Conservation (phyloP, 2,329 filamentous ascomycete genomes). For the Ampelomyces quisqualis region DNA sequence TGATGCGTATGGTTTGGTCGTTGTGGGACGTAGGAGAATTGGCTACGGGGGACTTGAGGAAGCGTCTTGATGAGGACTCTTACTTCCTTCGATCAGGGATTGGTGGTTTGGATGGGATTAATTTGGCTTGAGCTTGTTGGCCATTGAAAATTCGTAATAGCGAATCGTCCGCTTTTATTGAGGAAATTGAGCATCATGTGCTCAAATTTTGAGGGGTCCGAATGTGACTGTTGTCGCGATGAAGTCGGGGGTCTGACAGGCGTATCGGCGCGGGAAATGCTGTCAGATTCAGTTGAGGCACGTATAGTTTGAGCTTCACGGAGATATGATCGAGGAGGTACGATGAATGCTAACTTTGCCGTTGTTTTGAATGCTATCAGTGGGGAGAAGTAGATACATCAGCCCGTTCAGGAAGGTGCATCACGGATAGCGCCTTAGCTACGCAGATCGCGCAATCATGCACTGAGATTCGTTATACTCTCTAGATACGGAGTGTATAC, state of each 20-base stretch:
- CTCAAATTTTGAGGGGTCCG: no score
- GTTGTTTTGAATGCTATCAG: no score
- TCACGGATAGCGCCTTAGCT: constrained; percentile 7
- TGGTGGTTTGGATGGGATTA: not conserved
- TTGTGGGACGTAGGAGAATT: constrained; percentile 50
- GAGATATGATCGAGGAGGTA: no score
- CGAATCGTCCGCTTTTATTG: no score
- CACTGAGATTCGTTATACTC: not conserved
- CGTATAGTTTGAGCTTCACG: no score
- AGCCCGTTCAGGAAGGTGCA: constrained; percentile 9
- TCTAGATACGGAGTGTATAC: not conserved
- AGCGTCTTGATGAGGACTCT: constrained; percentile 7
- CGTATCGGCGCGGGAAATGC: no score
- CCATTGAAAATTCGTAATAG: no score
- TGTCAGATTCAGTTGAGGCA: no score
- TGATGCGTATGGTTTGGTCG: constrained; percentile 35
- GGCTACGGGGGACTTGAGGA: constrained; percentile 8
- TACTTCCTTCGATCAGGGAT: constrained; percentile 5
- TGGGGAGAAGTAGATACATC: not conserved
- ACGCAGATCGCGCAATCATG: constrained; percentile 6
- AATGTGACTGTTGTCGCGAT: no score
- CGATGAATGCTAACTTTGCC: no score
- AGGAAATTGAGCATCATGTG: no score
- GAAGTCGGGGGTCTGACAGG: no score
- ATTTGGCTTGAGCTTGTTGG: not conserved